Percentiles rank a stretch among this genome's conserved stretches.
Evolutionary conservation across 108 stramenopile species (phyloP).

Genomic region (Discostella pseudostelligera): DNA sequence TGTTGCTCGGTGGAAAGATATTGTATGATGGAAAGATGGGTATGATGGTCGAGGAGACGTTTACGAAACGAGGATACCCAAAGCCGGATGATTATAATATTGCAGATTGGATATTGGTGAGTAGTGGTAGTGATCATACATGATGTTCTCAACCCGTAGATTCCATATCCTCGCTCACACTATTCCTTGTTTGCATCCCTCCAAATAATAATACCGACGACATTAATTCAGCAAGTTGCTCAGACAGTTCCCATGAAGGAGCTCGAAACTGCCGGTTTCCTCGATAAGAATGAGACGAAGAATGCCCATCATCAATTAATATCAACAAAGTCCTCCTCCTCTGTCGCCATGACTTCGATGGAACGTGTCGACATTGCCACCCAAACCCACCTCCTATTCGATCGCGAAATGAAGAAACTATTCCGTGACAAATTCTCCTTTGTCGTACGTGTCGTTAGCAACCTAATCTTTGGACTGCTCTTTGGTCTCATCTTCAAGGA

Average conservation of each 20-base stretch:
- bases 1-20: slow-evolving; percentile 51
- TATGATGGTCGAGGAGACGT: background rate
- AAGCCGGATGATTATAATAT: slow-evolving; percentile 75
- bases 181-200: background rate
- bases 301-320: background rate
- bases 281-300: slow-evolving; percentile 28
- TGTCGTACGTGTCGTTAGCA: slow-evolving; percentile 48
- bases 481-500: slow-evolving; percentile 67
- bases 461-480: slow-evolving; percentile 52
- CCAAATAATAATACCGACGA: too few species aligned
- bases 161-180: slow-evolving; percentile 15
- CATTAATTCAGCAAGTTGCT: slow-evolving; percentile 53
- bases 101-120: slow-evolving; percentile 76
- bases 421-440: slow-evolving; percentile 53
- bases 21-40: slow-evolving; percentile 48
- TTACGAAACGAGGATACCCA: slow-evolving; percentile 30
- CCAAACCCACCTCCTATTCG: slow-evolving; percentile 51
- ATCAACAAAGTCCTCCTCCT: background rate
- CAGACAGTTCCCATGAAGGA: slow-evolving; percentile 44
- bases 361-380: slow-evolving; percentile 39
- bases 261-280: slow-evolving; percentile 51
- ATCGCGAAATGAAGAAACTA: slow-evolving; percentile 53
- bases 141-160: slow-evolving; percentile 47
- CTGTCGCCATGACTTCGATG: slow-evolving; percentile 5
- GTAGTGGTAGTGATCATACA: slow-evolving; percentile 60